Evolutionary conservation across 2,329 filamentous ascomycete genomes (phyloP).

Genomic region (Fusarium napiforme): DNA sequence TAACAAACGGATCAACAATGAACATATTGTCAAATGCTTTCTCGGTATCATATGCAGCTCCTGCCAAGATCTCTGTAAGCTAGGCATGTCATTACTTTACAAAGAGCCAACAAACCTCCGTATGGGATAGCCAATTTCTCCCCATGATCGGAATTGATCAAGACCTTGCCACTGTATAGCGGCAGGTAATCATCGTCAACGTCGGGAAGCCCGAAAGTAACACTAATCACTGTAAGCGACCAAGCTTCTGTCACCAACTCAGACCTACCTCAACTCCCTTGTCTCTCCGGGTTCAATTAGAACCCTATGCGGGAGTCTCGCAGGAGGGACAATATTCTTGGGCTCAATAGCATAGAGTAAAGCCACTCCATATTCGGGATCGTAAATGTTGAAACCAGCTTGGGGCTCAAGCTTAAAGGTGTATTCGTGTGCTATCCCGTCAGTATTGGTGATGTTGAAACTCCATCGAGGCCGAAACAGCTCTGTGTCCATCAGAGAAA

Average conservation of each 20-base stretch:
- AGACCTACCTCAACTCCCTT: constrained; percentile 43
- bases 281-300: constrained; percentile 46
- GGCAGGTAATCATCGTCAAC: constrained; percentile 52
- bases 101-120: constrained; percentile 43
- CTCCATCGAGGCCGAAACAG: constrained; percentile 52
- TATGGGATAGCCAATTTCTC: constrained; percentile 57
- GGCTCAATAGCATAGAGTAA: constrained; percentile 45
- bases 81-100: background rate
- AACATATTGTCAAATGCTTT: constrained; percentile 54
- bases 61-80: constrained; percentile 25
- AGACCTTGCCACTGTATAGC: constrained; percentile 58
- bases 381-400: constrained; percentile 52
- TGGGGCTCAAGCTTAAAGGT: constrained; percentile 54
- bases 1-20: constrained; percentile 43
- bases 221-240: constrained; percentile 30
- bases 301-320: constrained; percentile 44
- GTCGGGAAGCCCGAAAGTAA: constrained; percentile 46
- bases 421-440: constrained; percentile 53
- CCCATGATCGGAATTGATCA: constrained; percentile 53
- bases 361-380: constrained; percentile 45
- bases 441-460: constrained; percentile 58
- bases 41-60: constrained; percentile 52
- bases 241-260: no score
- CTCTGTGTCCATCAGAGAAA: constrained; percentile 62
- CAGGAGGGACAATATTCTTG: constrained; percentile 43